A percentile compares a stretch with the other conserved stretches of the same genome.
These are phyloP conservation scores for Corymbia citriodora DNA, from an alignment of 441 rosid species.

Conservation along the genomic window DNA sequence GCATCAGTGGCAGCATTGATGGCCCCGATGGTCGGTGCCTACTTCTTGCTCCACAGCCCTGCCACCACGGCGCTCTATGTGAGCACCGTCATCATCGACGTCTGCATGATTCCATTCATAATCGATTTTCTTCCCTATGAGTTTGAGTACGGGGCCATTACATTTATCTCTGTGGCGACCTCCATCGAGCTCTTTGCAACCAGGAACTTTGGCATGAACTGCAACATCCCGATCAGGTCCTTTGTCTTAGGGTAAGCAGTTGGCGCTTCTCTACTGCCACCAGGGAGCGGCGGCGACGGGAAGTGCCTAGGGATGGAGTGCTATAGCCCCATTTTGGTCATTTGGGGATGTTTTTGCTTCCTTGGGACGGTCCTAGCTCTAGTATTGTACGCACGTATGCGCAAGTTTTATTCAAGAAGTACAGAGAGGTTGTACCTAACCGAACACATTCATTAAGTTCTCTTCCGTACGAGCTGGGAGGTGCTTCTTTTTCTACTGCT, in stretches of 20 bases:
- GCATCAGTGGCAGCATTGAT: slow-evolving; percentile 42
- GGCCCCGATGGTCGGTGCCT: slow-evolving; percentile 57
- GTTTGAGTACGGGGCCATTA: slow-evolving; percentile 39
- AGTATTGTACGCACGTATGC: slow-evolving; percentile 32
- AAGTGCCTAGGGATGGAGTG: slow-evolving; percentile 57
- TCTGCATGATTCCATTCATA: slow-evolving; percentile 6
- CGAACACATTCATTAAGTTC: neutral
- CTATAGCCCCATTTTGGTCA: slow-evolving; percentile 47
- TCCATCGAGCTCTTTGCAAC: slow-evolving; percentile 64
- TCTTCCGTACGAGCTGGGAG: neutral
- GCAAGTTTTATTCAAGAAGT: slow-evolving; percentile 28
- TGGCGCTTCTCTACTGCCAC: slow-evolving; percentile 47
- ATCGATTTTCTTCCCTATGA: too few species aligned
- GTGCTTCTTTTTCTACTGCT: neutral
- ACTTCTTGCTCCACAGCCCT: slow-evolving; percentile 37
- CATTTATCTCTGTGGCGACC: slow-evolving; percentile 53
- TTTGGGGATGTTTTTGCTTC: slow-evolving; percentile 59
- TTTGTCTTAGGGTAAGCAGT: slow-evolving; percentile 55
- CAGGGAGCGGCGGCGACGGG: slow-evolving; percentile 17
- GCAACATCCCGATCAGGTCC: slow-evolving; percentile 69
- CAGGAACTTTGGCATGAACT: slow-evolving; percentile 42
- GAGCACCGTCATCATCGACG: slow-evolving; percentile 52
- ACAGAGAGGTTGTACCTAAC: neutral
- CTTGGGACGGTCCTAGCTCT: slow-evolving; percentile 48
- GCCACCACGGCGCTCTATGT: slow-evolving; percentile 31